A percentile compares a stretch with the other conserved stretches of the same genome.
These are phyloP conservation scores for Cinnamomum micranthum DNA, from an alignment of 164 flowering plant genomes.

Conservation along the genomic window DNA sequence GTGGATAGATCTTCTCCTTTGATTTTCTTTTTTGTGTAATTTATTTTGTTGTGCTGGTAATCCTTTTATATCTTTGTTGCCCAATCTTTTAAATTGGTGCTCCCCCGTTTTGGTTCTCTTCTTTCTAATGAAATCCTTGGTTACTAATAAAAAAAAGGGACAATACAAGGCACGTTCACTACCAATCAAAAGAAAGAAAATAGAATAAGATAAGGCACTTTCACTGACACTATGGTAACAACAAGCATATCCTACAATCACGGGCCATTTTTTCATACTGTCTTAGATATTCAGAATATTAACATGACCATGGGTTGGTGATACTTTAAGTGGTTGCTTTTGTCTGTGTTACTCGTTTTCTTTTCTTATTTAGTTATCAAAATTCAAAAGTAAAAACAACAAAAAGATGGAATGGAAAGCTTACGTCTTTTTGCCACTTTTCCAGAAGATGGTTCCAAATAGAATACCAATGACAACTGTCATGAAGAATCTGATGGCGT, in stretches of 20 bases:
- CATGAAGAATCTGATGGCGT: constrained; percentile 42
- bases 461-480: constrained; percentile 39
- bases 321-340: neutral
- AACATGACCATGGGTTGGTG: neutral
- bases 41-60: too few species aligned
- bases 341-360: neutral
- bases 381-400: neutral
- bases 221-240: neutral
- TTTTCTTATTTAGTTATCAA: neutral
- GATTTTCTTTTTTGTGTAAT: too few species aligned
- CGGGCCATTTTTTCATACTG: neutral
- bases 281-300: neutral
- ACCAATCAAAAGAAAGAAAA: too few species aligned
- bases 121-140: too few species aligned
- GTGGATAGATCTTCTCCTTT: too few species aligned
- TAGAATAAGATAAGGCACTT: too few species aligned
- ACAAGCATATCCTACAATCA: neutral
- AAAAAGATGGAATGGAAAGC: constrained; percentile 13
- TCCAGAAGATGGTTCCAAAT: constrained; percentile 58
- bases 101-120: too few species aligned
- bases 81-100: too few species aligned
- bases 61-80: too few species aligned
- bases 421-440: constrained; percentile 29
- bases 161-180: too few species aligned
- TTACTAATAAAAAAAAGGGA: too few species aligned